Evolutionary conservation across 305 asterid species (phyloP), one percentile per base, ranked within the genome.

Genomic region (Fraxinus floribunda): DNA sequence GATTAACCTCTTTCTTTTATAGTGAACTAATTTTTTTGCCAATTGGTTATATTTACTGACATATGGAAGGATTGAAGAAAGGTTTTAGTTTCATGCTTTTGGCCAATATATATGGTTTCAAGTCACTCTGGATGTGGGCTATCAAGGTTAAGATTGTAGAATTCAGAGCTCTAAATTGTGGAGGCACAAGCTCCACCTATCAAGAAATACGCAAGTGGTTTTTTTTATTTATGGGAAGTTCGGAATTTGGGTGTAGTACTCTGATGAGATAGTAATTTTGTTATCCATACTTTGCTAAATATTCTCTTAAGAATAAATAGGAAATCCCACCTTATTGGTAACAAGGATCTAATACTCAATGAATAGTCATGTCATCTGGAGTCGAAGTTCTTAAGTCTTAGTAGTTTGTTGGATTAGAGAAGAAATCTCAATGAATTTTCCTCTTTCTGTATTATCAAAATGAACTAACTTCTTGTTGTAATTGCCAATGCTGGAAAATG

Each of bases 101-200:
- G 41, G 3, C 39, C 75, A 26, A 70, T 75, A 35, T 75, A 2
- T 76, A 76, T 80, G 66, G 15, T 80, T 57, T 18, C 29, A 44
- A 55, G 29, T 20, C 79, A 82, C 46, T 15, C 79, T 76, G 18
- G 15, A 26, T 73, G 71, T 20, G 79, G 46, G 62, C 70, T 75
- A 75, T 79, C 52, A 35, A 36, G 76, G 73, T 57, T 77, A 30
- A 36, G 57, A 29, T 77, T 26, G 10, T 38, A 76, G 30, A 81
- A 73, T 24, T 39, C 26, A 77, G 78, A 29, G 74, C 55, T 60
- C 86, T 75, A 55, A 15, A 44, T 60, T 34, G 75, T 71, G 52
- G 11, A 73, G 24, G 79, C 49, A 73, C n/a, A 55, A 30, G 76
- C 44, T 72, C 72, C 83, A 71, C 70, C 22, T 60, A 32, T 29